Percentiles rank a stretch among this genome's conserved stretches.
These are phyloP conservation scores for Thermochaetoides thermophila DNA, from an alignment of 495 filamentous ascomycete genomes.

Conservation along the genomic window DNA sequence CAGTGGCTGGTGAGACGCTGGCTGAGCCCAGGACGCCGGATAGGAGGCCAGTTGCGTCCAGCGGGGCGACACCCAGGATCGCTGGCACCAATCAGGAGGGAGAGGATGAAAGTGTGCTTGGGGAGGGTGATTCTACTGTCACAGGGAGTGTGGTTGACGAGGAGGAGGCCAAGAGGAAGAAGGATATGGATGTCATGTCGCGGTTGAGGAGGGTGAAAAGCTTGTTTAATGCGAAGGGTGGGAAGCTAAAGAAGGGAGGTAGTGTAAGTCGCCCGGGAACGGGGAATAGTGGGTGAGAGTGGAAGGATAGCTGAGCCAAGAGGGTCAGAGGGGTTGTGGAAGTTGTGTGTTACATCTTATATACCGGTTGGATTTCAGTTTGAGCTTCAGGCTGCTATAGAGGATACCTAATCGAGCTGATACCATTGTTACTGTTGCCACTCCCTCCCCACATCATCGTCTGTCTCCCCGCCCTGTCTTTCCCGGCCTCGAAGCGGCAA, in stretches of 20 bases:
- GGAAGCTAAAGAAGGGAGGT: slow-evolving; percentile 23
- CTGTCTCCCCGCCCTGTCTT: too few species aligned
- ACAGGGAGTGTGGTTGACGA: slow-evolving; percentile 28
- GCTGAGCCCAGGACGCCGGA: slow-evolving; percentile 8
- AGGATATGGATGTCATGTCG: slow-evolving; percentile 41
- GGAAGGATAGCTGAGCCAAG: too few species aligned
- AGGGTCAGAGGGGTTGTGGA: too few species aligned
- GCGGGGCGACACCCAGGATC: too few species aligned
- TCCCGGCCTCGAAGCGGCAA: too few species aligned
- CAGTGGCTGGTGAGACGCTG: not conserved
- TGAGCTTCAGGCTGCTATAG: too few species aligned
- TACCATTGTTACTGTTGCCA: too few species aligned
- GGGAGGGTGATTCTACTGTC: slow-evolving; percentile 9
- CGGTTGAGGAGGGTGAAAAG: slow-evolving; percentile 40
- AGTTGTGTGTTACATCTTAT: too few species aligned
- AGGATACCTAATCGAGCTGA: too few species aligned
- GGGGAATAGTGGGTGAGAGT: too few species aligned
- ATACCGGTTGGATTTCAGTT: too few species aligned
- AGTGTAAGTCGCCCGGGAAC: slow-evolving; percentile 16
- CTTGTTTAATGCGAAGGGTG: slow-evolving; percentile 38
- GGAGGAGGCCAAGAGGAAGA: slow-evolving; percentile 29
- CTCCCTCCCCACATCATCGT: too few species aligned
- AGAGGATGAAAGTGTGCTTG: slow-evolving; percentile 2
- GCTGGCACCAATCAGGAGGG: not conserved
- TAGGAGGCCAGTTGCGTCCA: slow-evolving; percentile 6